Evolutionary conservation across 345 rosid genomes (phyloP).

Genomic region (Corchorus capsularis): DNA sequence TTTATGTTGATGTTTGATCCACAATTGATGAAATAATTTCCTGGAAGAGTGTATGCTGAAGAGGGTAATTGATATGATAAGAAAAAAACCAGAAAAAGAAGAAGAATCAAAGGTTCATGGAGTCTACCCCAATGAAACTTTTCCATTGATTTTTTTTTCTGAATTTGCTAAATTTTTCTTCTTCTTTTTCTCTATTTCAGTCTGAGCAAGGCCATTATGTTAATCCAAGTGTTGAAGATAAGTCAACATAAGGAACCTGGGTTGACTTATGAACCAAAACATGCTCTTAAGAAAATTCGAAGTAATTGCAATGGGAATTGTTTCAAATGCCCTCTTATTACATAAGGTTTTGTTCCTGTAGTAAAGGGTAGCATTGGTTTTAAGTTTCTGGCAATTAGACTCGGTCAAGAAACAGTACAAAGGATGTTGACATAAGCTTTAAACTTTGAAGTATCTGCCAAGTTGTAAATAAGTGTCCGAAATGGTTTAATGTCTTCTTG

Average conservation of each 20-base stretch:
- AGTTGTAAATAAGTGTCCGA: background rate
- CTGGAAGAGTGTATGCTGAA: constrained; percentile 35
- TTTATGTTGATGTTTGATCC: constrained; percentile 35
- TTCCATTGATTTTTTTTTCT: constrained; percentile 19
- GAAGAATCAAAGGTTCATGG: constrained; percentile 12
- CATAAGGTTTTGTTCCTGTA: background rate
- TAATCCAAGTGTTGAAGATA: background rate
- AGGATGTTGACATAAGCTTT: background rate
- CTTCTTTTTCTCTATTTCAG: background rate
- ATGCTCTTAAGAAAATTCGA: background rate
- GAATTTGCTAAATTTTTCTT: background rate
- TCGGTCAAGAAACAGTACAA: background rate
- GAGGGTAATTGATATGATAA: constrained; percentile 9
- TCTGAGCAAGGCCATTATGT: background rate
- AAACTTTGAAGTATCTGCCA: background rate
- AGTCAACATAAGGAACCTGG: background rate
- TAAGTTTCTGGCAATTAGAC: background rate
- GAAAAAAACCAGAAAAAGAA: constrained; percentile 21
- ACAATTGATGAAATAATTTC: constrained; percentile 53
- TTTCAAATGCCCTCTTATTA: background rate
- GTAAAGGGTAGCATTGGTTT: background rate
- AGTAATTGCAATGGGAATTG: background rate
- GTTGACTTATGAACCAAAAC: background rate
- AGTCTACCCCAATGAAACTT: background rate
- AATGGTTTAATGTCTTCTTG: background rate